Evolutionary conservation across 176 grass and related monocot genomes (phyloP), one percentile per base, ranked within the genome.

Genomic region (Pontederia crassipes): DNA sequence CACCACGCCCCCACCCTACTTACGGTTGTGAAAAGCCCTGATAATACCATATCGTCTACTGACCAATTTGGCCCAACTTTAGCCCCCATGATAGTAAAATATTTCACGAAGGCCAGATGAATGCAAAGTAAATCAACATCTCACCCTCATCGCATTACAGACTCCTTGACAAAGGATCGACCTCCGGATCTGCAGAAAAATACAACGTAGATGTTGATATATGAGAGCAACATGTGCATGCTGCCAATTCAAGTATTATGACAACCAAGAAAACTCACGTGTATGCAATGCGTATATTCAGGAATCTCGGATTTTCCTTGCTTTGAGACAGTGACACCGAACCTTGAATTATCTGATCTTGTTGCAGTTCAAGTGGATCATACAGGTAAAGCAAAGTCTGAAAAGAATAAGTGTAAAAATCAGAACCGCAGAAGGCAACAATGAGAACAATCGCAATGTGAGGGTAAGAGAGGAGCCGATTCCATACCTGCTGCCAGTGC

Each of bases 401-500:
- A 47, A 55, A 52, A 26, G 16, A 56, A 55, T 1, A 17, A 56
- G 11, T 17, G 0, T 5, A 13, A 45, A 17, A 10, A 11, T 65
- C 29, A 55, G 20, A 45, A 12, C 11, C 1, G 28, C n/a, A 45
- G 32, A 18, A n/a, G 40, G 11, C 8, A 18, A 48, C 11, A 13
- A 8, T 26, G 0, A 26, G 48, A 10, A 20, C 48, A 49, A 5
- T 0, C 8, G 2, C 1, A 26, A 49, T 65, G n/a, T 49, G 7
- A 9, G 12, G 8, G 12, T 17, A 24, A 26, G 5, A 26, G 1
- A 27, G 11, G 8, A 65, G 11, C 10, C 12, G 18, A 50, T 46
- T 6, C 63, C 70, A 59, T 54, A 98, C 93, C 93, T 98, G 93
- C 77, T 98, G 84, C 93, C 93, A 98, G 67, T 98, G 93, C 29